Evolutionary conservation across 2,329 filamentous ascomycete species (phyloP).

Genomic region (Pseudogymnoascus sp.): DNA sequence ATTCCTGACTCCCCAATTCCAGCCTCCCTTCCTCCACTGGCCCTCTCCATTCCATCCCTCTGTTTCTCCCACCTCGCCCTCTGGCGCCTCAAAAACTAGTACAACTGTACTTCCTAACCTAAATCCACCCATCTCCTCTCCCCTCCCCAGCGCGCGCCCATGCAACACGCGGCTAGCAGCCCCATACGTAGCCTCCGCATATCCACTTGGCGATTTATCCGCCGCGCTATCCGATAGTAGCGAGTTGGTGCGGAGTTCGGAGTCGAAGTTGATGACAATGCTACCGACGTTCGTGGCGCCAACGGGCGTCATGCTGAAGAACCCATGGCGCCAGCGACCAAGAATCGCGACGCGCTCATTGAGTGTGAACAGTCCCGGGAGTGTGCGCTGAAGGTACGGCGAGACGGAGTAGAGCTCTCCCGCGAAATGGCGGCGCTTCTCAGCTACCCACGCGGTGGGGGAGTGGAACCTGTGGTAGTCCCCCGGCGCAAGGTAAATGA

Average conservation of each 20-base stretch:
- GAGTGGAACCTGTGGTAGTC: constrained; percentile 99
- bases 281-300: constrained; percentile 96
- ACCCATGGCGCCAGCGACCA: constrained; percentile 91
- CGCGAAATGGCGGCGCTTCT: constrained; percentile 91
- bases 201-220: constrained; percentile 79
- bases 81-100: constrained; percentile 89
- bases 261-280: constrained; percentile 94
- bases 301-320: constrained; percentile 93
- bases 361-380: constrained; percentile 89
- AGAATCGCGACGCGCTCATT: constrained; percentile 94
- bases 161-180: constrained; percentile 67
- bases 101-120: constrained; percentile 92
- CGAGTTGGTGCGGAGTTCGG: constrained; percentile 85
- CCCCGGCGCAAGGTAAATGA: constrained; percentile 91
- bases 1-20: constrained; percentile 78
- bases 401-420: constrained; percentile 93
- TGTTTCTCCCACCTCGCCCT: constrained; percentile 43
- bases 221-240: constrained; percentile 87
- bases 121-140: constrained; percentile 98
- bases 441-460: constrained; percentile 88
- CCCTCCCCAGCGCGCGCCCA: constrained; percentile 73
- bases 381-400: constrained; percentile 83
- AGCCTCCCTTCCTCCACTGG: constrained; percentile 55
- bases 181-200: constrained; percentile 82
- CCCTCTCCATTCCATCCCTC: constrained; percentile 48